Conservation (phyloP, 2,329 filamentous ascomycete species). For the Alternaria triticimaculans region DNA sequence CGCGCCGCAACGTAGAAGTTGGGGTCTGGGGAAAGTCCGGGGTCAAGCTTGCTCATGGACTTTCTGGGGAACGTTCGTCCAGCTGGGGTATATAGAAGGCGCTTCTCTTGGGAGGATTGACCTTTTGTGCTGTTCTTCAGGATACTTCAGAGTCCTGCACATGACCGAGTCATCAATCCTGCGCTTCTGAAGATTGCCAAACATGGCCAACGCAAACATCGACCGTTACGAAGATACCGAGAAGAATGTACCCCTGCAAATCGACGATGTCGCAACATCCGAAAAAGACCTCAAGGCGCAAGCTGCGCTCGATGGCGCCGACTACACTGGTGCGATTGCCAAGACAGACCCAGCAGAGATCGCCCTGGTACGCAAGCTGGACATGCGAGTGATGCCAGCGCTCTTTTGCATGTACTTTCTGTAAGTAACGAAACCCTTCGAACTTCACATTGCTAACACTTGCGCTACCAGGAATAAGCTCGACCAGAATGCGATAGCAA, state of each 20-base stretch:
- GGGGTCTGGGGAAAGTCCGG: conserved; percentile 35
- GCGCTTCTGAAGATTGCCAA: neutral
- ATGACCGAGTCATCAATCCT: neutral
- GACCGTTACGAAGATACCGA: conserved; percentile 14
- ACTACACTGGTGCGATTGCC: conserved; percentile 31
- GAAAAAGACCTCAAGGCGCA: neutral
- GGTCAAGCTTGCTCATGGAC: conserved; percentile 10
- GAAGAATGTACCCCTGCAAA: conserved; percentile 23
- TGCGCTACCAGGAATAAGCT: conserved; percentile 46
- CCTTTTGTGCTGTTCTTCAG: neutral
- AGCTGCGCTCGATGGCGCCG: conserved; percentile 5
- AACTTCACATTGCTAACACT: neutral
- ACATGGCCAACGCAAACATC: conserved; percentile 17
- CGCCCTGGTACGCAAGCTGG: conserved; percentile 34
- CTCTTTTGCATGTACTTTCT: conserved; percentile 50
- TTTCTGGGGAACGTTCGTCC: conserved; percentile 31
- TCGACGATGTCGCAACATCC: conserved; percentile 24
- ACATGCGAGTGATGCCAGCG: conserved; percentile 33
- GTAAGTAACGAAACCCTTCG: conserved; percentile 8
- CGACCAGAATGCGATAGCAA: conserved; percentile 70
- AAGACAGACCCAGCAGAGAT: conserved; percentile 36
- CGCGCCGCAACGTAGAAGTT: neutral
- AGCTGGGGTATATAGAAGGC: conserved; percentile 21
- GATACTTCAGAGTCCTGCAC: neutral
- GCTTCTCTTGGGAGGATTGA: neutral